These are phyloP conservation scores for Sugiyamaella qingdaonensis DNA, from an alignment of 805 yeast species.

Conservation along the genomic window DNA sequence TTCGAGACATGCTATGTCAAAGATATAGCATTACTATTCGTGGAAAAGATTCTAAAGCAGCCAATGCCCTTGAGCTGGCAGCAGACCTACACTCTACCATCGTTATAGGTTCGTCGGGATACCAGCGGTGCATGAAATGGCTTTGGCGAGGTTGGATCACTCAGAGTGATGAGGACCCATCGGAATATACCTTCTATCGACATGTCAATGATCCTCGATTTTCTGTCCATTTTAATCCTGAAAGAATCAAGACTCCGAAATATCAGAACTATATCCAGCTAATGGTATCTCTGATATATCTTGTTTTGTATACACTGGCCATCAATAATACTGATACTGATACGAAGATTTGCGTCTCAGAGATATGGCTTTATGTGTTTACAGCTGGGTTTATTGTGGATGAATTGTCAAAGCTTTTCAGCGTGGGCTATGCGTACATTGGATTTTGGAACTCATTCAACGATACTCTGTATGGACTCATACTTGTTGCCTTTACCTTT, in stretches of 20 bases:
- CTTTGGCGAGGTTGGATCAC: conserved; percentile 92
- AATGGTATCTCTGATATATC: conserved; percentile 57
- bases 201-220: conserved; percentile 54
- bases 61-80: conserved; percentile 78
- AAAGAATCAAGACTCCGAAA: conserved; percentile 75
- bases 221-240: conserved; percentile 69
- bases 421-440: conserved; percentile 66
- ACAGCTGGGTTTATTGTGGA: conserved; percentile 65
- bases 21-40: conserved; percentile 63
- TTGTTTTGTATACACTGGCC: conserved; percentile 57
- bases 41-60: conserved; percentile 57
- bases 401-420: conserved; percentile 66
- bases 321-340: conserved; percentile 53
- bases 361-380: conserved; percentile 54
- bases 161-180: conserved; percentile 66
- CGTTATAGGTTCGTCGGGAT: conserved; percentile 76
- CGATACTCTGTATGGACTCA: conserved; percentile 58
- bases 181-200: conserved; percentile 60
- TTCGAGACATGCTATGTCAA: conserved; percentile 72
- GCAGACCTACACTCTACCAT: conserved; percentile 78
- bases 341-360: conserved; percentile 36
- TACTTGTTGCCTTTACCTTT: conserved; percentile 50
- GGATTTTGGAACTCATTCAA: conserved; percentile 80
- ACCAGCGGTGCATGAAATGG: conserved; percentile 84
- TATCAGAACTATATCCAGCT: conserved; percentile 78